These are phyloP conservation scores for Kondoa malvinella DNA, from an alignment of 768 basidiomycete species.

Conservation along the genomic window DNA sequence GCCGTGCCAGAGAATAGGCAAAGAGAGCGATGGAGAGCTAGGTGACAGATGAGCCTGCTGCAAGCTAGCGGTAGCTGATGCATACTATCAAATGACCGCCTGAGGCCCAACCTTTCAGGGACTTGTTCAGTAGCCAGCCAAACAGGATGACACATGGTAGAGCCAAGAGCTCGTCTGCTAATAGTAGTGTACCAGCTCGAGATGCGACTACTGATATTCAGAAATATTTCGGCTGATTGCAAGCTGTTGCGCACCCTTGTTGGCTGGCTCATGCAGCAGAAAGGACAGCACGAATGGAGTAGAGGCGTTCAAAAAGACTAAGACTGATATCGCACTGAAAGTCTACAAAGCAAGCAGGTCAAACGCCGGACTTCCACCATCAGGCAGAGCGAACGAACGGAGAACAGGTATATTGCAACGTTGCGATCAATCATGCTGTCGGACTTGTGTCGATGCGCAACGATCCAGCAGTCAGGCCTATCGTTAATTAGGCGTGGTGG, in stretches of 20 bases:
- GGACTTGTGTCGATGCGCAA: no score
- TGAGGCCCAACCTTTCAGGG: no score
- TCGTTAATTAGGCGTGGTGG: no score
- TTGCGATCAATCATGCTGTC: no score
- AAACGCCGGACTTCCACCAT: no score
- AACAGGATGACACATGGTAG: not conserved
- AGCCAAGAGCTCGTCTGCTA: not conserved
- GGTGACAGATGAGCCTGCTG: not conserved
- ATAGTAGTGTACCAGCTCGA: not conserved
- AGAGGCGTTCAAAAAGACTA: slow-evolving; percentile 2
- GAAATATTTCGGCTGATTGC: not conserved
- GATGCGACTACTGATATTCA: slow-evolving; percentile 1
- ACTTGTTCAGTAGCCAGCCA: not conserved
- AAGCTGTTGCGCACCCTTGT: not conserved
- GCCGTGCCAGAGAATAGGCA: not conserved
- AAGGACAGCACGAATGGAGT: slow-evolving; percentile 1
- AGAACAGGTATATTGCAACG: no score
- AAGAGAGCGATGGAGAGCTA: not conserved
- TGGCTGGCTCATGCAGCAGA: not conserved
- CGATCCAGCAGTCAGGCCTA: no score
- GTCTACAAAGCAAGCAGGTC: no score
- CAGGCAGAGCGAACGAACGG: no score
- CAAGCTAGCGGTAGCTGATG: not conserved
- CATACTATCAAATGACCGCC: no score
- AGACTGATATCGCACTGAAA: not conserved